phyloP scores from a whole-genome alignment of 306 rosid genomes.

The Quercus agrifolia region DNA sequence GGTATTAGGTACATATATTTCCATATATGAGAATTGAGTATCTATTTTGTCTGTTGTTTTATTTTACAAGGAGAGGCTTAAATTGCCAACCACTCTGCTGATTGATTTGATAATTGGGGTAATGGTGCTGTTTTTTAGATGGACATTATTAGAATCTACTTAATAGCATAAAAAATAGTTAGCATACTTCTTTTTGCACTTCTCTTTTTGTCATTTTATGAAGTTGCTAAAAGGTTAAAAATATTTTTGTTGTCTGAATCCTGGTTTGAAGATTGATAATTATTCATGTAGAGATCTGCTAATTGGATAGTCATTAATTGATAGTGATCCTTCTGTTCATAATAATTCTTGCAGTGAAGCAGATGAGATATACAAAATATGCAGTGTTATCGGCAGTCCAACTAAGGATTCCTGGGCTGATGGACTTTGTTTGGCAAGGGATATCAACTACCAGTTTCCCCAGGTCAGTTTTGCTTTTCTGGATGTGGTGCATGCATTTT shows the following conservation, averaged over 20 bases:
- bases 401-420: conserved; percentile 76
- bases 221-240: background rate
- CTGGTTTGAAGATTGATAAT: background rate
- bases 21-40: background rate
- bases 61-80: background rate
- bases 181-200: background rate
- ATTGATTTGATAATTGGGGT: background rate
- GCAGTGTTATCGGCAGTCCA: conserved; percentile 89
- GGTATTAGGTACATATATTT: conserved; percentile 62
- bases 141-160: background rate
- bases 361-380: conserved; percentile 90
- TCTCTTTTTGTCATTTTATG: background rate
- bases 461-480: conserved; percentile 46
- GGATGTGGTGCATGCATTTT: background rate
- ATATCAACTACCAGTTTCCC: conserved; percentile 85
- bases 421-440: conserved; percentile 84
- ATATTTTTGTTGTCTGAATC: background rate
- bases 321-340: conserved; percentile 7
- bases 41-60: background rate
- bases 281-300: background rate
- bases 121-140: no score
- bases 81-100: background rate
- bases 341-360: conserved; percentile 59
- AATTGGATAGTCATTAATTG: background rate
- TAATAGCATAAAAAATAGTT: background rate